These are phyloP conservation scores for Gynostemma pentaphyllum DNA, from an alignment of 306 rosid species.

Conservation along the genomic window DNA sequence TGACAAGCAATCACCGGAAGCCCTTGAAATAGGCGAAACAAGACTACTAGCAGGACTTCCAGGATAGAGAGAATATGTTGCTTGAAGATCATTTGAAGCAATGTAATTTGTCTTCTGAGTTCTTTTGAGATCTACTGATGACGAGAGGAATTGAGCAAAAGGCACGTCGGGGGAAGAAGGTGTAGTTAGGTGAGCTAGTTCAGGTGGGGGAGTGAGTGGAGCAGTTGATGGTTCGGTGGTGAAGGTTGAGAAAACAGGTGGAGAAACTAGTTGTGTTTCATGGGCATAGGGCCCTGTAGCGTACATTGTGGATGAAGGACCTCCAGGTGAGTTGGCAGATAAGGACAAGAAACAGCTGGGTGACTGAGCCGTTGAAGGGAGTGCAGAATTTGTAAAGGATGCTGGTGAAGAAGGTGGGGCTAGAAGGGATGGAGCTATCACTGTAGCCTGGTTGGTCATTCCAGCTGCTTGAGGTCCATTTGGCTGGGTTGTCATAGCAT, in stretches of 20 bases:
- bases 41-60: slow-evolving; percentile 89
- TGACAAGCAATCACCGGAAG: slow-evolving; percentile 62
- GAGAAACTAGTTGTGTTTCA: slow-evolving; percentile 86
- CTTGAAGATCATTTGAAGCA: slow-evolving; percentile 75
- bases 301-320: slow-evolving; percentile 79
- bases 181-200: slow-evolving; percentile 95
- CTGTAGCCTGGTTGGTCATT: slow-evolving; percentile 59
- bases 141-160: slow-evolving; percentile 83
- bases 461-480: slow-evolving; percentile 77
- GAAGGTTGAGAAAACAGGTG: slow-evolving; percentile 93
- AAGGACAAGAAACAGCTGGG: slow-evolving; percentile 74
- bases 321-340: slow-evolving; percentile 97
- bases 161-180: slow-evolving; percentile 99
- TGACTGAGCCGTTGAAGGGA: slow-evolving; percentile 91
- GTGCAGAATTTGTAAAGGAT: slow-evolving; percentile 82
- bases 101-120: slow-evolving; percentile 46
- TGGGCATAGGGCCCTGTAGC: slow-evolving; percentile 98
- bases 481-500: slow-evolving; percentile 54
- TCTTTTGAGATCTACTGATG: slow-evolving; percentile 59
- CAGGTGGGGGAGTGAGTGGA: slow-evolving; percentile 97
- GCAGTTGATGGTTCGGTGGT: slow-evolving; percentile 99
- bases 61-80: slow-evolving; percentile 79
- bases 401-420: slow-evolving; percentile 99
- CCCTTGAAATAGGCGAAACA: slow-evolving; percentile 69
- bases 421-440: slow-evolving; percentile 71